Evolutionary conservation across 1,284 basidiomycete species (phyloP), one percentile per base, ranked within the genome.

Genomic region (Sparassis latifolia): DNA sequence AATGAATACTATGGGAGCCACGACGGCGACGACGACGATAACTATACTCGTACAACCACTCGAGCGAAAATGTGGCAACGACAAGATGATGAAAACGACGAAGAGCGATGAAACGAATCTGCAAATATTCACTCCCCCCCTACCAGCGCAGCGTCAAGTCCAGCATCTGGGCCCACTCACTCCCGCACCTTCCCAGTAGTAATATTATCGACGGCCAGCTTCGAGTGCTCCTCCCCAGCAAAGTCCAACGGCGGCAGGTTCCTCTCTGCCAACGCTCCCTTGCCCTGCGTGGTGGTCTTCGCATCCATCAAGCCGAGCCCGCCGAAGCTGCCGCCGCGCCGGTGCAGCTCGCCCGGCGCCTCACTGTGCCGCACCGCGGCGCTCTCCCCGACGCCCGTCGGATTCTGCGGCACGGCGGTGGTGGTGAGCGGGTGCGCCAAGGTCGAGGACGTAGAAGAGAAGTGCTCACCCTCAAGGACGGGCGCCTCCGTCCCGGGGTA

Each of bases 291-390:
- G 46, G 61, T 65, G 32, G 52, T 46, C 47, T 46, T 47, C 49
- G 55, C 55, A 45, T 67, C 73, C 56, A 79, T 70, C 42, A 83
- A 62, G 3, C 75, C 67, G 52, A 77, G 58, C 43, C 77, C 76
- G 4, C 74, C 72, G 49, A 68, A 59, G 48, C 71, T 70, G 2
- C 75, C 73, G 7, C 68, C 71, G 41, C 66, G 61, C 48, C 60
- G 59, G 30, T 66, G 66, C 70, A 76, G 73, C 59, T 70, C 70
- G 28, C 75, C 78, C 42, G 72, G 72, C 39, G 73, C 74, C 46
- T 66, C 66, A 42, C 63, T 52, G 54, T 69, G 62, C 49, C 77
- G 67, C 39, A 78, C 64, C 28, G 73, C 73, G 12, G 72, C 66
- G 61, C 73, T 78, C 59, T 72, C 69, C 37, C 73, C 72, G 49